These are phyloP conservation scores for Aspergillus sp. DNA, from an alignment of 2,329 filamentous ascomycete species.

Conservation along the genomic window DNA sequence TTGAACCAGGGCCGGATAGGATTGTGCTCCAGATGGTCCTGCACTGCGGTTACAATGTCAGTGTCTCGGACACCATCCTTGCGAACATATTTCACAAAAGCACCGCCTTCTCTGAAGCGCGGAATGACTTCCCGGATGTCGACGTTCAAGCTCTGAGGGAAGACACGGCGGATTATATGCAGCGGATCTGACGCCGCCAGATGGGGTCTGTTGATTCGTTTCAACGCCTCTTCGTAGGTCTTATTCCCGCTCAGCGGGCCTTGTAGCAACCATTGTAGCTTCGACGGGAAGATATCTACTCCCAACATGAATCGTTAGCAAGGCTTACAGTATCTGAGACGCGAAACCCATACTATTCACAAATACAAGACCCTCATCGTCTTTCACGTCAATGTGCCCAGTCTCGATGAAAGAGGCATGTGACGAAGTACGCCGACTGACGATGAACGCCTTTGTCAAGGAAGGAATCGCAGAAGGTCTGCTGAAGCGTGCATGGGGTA, in stretches of 20 bases:
- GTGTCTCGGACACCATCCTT: constrained; percentile 49
- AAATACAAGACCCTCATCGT: constrained; percentile 83
- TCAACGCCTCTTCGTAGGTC: constrained; percentile 53
- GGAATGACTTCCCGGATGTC: constrained; percentile 81
- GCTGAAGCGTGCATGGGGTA: constrained; percentile 7
- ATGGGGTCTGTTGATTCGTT: constrained; percentile 54
- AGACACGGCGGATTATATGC: constrained; percentile 60
- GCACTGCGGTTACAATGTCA: constrained; percentile 63
- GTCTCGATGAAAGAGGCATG: constrained; percentile 63
- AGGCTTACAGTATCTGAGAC: not conserved
- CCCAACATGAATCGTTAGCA: constrained; percentile 12
- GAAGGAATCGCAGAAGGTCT: not conserved
- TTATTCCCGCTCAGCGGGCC: constrained; percentile 52
- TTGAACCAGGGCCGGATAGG: constrained; percentile 89
- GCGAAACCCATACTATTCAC: constrained; percentile 71
- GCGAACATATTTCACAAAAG: constrained; percentile 82
- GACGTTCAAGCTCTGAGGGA: constrained; percentile 64
- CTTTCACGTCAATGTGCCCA: constrained; percentile 76
- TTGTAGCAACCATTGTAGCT: constrained; percentile 64
- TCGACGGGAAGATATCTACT: constrained; percentile 79
- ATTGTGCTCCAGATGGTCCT: constrained; percentile 65
- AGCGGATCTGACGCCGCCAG: constrained; percentile 59
- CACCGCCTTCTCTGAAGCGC: constrained; percentile 85
- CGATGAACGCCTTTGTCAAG: not conserved
- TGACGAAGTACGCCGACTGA: constrained; percentile 19